Base-by-base conservation (phyloP, 306 rosid species). In the Gynostemma pentaphyllum region DNA sequence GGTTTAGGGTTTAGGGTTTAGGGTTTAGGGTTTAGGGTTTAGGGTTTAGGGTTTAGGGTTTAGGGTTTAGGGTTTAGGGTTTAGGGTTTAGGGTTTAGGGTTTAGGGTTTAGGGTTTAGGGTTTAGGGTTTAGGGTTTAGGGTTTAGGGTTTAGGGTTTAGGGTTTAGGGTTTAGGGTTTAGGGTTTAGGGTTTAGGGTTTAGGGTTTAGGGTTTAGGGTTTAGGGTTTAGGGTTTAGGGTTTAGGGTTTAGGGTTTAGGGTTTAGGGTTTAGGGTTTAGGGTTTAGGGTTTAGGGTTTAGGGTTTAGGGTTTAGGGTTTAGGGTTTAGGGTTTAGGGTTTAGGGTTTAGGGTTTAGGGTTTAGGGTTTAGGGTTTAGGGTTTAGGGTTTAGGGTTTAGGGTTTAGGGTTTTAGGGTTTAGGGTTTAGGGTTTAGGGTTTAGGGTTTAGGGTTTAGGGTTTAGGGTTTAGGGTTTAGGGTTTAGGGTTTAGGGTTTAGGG, bases 221-320 rank as follows among this genome's bases (percentile, higher is more conserved):
- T 69, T 59, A 60, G 74, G 67, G 68, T 59, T 70, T 59, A 69
- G 57, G 67, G 73, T 69, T 69, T 69, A 68, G 66, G 56, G 73
- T 69, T 69, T 69, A 69, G 68, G n/a, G n/a, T n/a, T n/a, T n/a
- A n/a, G n/a, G n/a, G n/a, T n/a, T n/a, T n/a, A n/a, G n/a, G n/a
- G n/a, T n/a, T n/a, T n/a, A n/a, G n/a, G n/a, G n/a, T n/a, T n/a
- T n/a, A n/a, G n/a, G n/a, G n/a, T 69, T 69, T 55, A 45, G 74
- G 74, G 60, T 70, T 70, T 62, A 59, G 50, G 74, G 75, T 50
- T 70, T 62, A 28, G 49, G 69, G 55, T 62, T 60, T 39, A 36
- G 36, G 69, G 63, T 70, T 70, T 13, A 39, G 51, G 53, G 45
- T 56, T 70, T 34, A 19, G 57, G 73, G 72, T 56, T 69, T 56